Base-by-base conservation (phyloP, 106 monocot species). In the Iris macrosiphon region DNA sequence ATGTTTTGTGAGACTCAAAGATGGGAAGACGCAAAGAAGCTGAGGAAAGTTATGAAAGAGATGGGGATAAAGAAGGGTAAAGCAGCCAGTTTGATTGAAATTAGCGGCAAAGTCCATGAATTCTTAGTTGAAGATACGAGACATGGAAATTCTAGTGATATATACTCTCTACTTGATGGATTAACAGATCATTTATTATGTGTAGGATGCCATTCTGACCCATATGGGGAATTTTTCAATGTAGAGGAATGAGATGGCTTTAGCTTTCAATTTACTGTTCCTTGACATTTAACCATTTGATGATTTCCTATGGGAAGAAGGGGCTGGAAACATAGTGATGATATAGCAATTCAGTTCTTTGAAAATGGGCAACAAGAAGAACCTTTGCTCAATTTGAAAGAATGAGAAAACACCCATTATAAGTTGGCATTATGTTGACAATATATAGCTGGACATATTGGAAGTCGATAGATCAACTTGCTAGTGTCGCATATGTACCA, bases 21-120 rank as follows among this genome's bases (percentile, higher is more conserved):
- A 61, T 68, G 71, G 75, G 67, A 67, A 31, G 80, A 72, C 27
- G 59, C 58, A 52, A 75, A 58, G 51, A 71, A 34, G n/a, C 19
- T 84, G 0, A 60, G 89, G 59, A 80, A 77, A 50, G 33, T 80
- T 26, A 84, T 83, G 80, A 74, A 57, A 48, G 57, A 60, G 5
- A 63, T 47, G 21, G 64, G 66, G 13, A 62, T 68, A 42, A 74
- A 33, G 68, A 89, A 84, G 59, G 71, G 42, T 49, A 56, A 32
- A 57, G 89, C 63, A 30, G 49, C 19, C 35, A 83, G 89, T 54
- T 74, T 47, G 51, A 74, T 89, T 50, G 79, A 89, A 42, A 63
- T 76, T 33, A 31, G 68, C 30, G 63, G 54, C 0, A 34, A 47
- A 22, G 19, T 68, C 7, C 45, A 68, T 38, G 68, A 69, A 55